A percentile compares a stretch with the other conserved stretches of the same genome.
phyloP scores from a whole-genome alignment of 2,329 filamentous ascomycete genomes.

The Chrysosporium keratinophilum region DNA sequence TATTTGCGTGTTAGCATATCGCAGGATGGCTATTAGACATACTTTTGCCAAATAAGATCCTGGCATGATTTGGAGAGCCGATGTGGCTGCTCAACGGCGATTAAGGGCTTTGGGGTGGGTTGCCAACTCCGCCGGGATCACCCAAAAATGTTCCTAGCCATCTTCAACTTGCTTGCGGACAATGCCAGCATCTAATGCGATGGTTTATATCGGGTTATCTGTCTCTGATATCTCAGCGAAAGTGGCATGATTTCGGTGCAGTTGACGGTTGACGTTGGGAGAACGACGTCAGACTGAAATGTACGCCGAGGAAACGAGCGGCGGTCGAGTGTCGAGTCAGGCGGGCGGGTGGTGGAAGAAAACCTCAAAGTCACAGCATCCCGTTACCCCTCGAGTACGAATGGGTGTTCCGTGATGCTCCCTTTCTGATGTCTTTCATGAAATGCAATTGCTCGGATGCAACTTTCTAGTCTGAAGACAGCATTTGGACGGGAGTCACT shows the following conservation, averaged over 20 bases:
- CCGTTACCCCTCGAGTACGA: neutral
- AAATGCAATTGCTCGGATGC: neutral
- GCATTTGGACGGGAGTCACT: neutral
- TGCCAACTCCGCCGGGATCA: neutral
- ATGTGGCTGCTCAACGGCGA: neutral
- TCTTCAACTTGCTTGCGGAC: neutral
- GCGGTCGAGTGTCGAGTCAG: neutral
- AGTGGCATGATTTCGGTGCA: slow-evolving; percentile 4
- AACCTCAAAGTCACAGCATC: neutral
- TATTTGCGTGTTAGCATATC: neutral
- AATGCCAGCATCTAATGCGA: neutral
- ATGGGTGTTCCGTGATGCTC: neutral
- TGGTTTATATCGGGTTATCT: neutral
- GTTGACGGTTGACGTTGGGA: slow-evolving; percentile 9
- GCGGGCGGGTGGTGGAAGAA: neutral
- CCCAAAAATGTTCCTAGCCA: neutral
- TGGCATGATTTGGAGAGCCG: neutral
- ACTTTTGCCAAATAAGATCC: neutral
- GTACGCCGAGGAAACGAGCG: slow-evolving; percentile 10
- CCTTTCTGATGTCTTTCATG: neutral
- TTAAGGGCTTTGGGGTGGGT: neutral
- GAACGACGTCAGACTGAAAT: slow-evolving; percentile 14
- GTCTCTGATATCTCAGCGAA: neutral
- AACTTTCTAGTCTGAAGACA: neutral
- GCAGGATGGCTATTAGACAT: neutral